Base-by-base conservation (phyloP, 2,329 filamentous ascomycete genomes). In the Lachnellula occidentalis region DNA sequence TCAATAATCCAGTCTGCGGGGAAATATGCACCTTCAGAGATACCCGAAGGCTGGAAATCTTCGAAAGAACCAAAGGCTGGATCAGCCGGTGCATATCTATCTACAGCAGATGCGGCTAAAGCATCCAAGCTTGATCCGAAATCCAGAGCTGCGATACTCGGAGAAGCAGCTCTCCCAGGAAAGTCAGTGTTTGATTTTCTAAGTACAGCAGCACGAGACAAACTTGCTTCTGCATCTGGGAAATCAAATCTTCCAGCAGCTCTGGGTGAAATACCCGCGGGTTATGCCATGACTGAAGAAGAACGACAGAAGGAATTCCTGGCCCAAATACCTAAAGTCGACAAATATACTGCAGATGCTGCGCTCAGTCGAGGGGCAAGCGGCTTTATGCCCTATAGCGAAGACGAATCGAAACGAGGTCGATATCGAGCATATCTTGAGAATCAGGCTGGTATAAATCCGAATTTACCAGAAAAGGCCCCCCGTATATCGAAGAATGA, bases 131-230 rank as follows among this genome's bases (percentile, higher is more conserved):
- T 95, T 8, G 84, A 95, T 67, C 85, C 90, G 0, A 86, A 83
- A 66, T 78, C 86, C 42, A 83, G 94, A 58, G 92, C 91, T 12
- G 83, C 83, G 4, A 76, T 95, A 1, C 78, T 97, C 1, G 92
- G 92, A 36, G 92, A 96, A 72, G 77, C 82, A 39, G 80, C 83
- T 36, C 75, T 97, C 0, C 92, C 92, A 0, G 90, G 90, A 0
- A 96, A 97, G 73, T 97, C 94, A 0, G 85, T 99, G 2, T 99
- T 97, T 69, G 92, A 97, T 71, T 99, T 88, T 70, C 79, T 99
- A 61, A 88, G 88, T 0, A 78, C 89, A 0, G 80, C 87, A 34
- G 83, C 88, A 3, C 84, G 94, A 58, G 86, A 92, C 50, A 83
- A 86, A 24, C 79, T 99, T 45, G 90, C 80, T 3, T 78, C 82